Percentiles rank a stretch among this genome's conserved stretches.
These are phyloP conservation scores for Leccinum fibrillosum DNA, from an alignment of 768 basidiomycete species.

Conservation along the genomic window DNA sequence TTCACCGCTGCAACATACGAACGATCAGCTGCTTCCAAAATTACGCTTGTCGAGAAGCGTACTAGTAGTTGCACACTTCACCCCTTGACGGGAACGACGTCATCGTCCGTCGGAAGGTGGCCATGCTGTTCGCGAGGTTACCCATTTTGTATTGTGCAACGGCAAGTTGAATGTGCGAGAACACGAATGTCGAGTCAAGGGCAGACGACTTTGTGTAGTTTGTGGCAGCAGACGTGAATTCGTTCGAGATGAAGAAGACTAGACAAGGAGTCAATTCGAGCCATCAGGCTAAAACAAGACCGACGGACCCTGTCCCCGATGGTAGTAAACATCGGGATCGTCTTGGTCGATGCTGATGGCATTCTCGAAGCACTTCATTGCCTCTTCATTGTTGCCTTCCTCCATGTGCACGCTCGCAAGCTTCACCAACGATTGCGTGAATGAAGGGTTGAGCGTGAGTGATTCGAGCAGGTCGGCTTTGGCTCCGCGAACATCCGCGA, in stretches of 20 bases:
- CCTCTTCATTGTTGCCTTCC: conserved; percentile 72
- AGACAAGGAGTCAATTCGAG: background rate
- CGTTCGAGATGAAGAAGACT: conserved; percentile 95
- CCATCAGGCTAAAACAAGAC: background rate
- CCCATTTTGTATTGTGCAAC: conserved; percentile 95
- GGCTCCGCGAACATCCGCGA: conserved; percentile 77
- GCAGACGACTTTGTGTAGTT: conserved; percentile 91
- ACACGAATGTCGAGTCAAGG: conserved; percentile 87
- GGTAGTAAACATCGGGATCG: conserved; percentile 97
- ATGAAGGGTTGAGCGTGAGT: conserved; percentile 58
- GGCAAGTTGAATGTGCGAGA: conserved; percentile 95
- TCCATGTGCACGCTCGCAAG: conserved; percentile 98
- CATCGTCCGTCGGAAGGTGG: conserved; percentile 83
- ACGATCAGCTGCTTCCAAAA: background rate
- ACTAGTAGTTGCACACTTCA: conserved; percentile 97
- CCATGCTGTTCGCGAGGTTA: conserved; percentile 78
- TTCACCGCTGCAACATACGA: conserved; percentile 65
- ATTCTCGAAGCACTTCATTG: conserved; percentile 89
- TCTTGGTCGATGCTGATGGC: conserved; percentile 78
- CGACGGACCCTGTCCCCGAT: conserved; percentile 84
- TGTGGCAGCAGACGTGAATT: conserved; percentile 79
- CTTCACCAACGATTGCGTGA: conserved; percentile 92
- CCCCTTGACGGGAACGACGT: conserved; percentile 81
- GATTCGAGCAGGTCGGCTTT: conserved; percentile 81
- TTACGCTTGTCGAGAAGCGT: conserved; percentile 25